Evolutionary conservation across 352 stramenopile species (phyloP).

Genomic region (Albugo candida): DNA sequence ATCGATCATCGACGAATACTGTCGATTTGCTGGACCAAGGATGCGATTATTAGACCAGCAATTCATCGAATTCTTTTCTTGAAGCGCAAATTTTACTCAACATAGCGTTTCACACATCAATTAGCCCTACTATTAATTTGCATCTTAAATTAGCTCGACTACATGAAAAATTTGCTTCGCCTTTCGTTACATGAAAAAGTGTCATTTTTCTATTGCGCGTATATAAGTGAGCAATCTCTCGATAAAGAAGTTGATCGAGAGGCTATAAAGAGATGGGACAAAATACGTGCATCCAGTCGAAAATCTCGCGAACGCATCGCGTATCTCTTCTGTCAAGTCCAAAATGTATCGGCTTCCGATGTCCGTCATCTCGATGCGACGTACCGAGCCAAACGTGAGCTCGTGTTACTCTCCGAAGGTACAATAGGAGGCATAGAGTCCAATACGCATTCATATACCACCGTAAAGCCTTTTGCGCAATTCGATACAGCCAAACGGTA

Average conservation of each 20-base stretch:
- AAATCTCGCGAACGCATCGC: conserved; percentile 44
- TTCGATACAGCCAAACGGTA: conserved; percentile 34
- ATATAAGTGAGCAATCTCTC: conserved; percentile 34
- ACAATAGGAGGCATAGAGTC: conserved; percentile 12
- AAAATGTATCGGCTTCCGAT: conserved; percentile 37
- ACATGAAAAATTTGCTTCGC: neutral
- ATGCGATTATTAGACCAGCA: conserved; percentile 76
- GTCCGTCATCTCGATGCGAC: conserved; percentile 46
- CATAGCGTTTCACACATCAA: no score
- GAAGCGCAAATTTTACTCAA: neutral
- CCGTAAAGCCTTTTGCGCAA: conserved; percentile 12
- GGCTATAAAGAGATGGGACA: conserved; percentile 31
- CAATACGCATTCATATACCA: conserved; percentile 3
- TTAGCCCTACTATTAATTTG: no score
- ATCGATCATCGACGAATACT: conserved; percentile 80
- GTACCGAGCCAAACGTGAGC: conserved; percentile 48
- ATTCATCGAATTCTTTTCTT: conserved; percentile 80
- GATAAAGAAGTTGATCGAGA: conserved; percentile 30
- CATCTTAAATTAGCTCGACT: no score
- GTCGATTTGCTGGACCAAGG: conserved; percentile 58
- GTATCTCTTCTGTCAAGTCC: conserved; percentile 34
- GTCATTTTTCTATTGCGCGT: conserved; percentile 50
- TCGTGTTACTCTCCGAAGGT: conserved; percentile 37
- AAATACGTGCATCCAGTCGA: conserved; percentile 26
- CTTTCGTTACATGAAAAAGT: conserved; percentile 57